Evolutionary conservation across 1,284 basidiomycete genomes (phyloP).

Genomic region (Rhizoctonia solani): DNA sequence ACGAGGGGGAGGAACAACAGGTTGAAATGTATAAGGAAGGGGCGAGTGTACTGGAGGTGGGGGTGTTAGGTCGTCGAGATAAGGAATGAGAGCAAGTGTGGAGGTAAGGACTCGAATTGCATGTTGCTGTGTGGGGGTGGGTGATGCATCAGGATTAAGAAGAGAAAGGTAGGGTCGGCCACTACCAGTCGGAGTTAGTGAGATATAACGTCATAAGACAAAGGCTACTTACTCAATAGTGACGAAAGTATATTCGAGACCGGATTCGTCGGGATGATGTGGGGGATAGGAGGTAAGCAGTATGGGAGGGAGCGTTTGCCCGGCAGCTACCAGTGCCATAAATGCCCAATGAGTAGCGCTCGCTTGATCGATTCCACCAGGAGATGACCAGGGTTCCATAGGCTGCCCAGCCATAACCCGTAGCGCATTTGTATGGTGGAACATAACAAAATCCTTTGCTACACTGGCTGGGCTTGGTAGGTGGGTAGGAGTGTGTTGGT

Average conservation of each 20-base stretch:
- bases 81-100: slow-evolving; percentile 63
- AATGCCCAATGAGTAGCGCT: slow-evolving; percentile 25
- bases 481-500: not conserved
- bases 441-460: slow-evolving; percentile 36
- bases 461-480: slow-evolving; percentile 26
- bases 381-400: slow-evolving; percentile 29
- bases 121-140: slow-evolving; percentile 64
- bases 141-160: slow-evolving; percentile 52
- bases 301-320: slow-evolving; percentile 51
- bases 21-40: slow-evolving; percentile 46
- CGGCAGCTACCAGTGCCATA: slow-evolving; percentile 58
- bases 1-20: slow-evolving; percentile 6
- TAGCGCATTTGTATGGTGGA: slow-evolving; percentile 39
- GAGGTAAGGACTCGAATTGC: slow-evolving; percentile 70
- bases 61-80: slow-evolving; percentile 44
- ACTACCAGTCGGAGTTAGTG: slow-evolving; percentile 48
- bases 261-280: slow-evolving; percentile 44
- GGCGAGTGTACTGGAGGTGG: slow-evolving; percentile 60
- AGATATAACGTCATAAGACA: slow-evolving; percentile 13
- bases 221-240: slow-evolving; percentile 61
- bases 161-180: slow-evolving; percentile 64
- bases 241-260: slow-evolving; percentile 62
- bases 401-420: slow-evolving; percentile 37
- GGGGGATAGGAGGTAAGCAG: slow-evolving; percentile 38
- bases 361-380: slow-evolving; percentile 33